A percentile compares a stretch with the other conserved stretches of the same genome.
These are phyloP conservation scores for Xylaria grammica DNA, from an alignment of 495 filamentous ascomycete species.

Conservation along the genomic window DNA sequence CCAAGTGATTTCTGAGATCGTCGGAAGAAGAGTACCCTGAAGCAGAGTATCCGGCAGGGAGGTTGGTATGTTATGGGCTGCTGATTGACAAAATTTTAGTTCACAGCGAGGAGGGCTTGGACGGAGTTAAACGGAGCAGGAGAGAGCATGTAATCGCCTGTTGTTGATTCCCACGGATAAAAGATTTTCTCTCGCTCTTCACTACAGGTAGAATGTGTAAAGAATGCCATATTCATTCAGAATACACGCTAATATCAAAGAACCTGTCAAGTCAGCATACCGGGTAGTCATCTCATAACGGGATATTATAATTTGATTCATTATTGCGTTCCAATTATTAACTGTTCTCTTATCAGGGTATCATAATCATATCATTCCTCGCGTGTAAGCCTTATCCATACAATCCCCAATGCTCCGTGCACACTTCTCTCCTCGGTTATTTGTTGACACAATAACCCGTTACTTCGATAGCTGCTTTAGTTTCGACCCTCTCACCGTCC, in stretches of 20 bases:
- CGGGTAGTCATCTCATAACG: background rate
- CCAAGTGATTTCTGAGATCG: background rate
- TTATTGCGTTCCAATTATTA: background rate
- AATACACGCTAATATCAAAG: background rate
- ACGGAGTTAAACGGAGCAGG: slow-evolving; percentile 1
- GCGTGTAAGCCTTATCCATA: background rate
- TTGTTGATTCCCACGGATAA: background rate
- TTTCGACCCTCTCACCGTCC: slow-evolving; percentile 38
- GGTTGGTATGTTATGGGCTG: background rate
- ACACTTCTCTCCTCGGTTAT: background rate
- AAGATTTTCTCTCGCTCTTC: background rate
- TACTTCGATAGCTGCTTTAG: slow-evolving; percentile 35
- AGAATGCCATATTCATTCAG: background rate
- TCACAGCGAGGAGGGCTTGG: background rate
- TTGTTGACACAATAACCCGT: background rate
- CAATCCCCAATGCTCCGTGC: background rate
- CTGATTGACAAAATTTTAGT: background rate
- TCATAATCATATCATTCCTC: slow-evolving; percentile 11
- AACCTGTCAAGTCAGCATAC: background rate
- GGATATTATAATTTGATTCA: background rate
- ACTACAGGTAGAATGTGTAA: background rate
- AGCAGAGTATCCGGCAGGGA: background rate
- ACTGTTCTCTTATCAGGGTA: slow-evolving; percentile 17
- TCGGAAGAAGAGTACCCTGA: background rate
- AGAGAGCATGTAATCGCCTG: background rate